Evolutionary conservation across 1,284 basidiomycete species (phyloP).

Genomic region (Stygiomarasmius scandens): DNA sequence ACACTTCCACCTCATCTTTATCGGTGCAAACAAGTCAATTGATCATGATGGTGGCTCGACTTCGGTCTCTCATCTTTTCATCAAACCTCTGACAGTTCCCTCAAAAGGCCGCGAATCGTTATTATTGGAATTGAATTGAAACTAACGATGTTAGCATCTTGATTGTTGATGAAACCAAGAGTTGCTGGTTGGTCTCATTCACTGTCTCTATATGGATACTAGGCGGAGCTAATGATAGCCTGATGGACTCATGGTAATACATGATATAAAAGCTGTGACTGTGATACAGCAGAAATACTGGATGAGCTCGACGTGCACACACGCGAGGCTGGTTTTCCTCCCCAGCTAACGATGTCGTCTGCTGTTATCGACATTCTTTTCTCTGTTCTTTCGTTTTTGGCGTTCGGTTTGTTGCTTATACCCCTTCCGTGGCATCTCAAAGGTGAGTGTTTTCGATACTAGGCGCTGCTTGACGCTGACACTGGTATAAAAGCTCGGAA

Average conservation of each 20-base stretch:
- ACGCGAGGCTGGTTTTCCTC: neutral
- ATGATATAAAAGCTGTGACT: neutral
- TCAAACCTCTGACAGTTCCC: neutral
- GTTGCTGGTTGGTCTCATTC: neutral
- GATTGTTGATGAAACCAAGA: neutral
- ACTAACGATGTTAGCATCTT: too few relatives aligned
- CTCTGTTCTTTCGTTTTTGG: conserved; percentile 7
- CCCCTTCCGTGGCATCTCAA: conserved; percentile 11
- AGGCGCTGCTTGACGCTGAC: neutral
- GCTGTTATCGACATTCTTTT: conserved; percentile 10
- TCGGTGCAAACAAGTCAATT: neutral
- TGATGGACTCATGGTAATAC: neutral
- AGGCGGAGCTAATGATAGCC: neutral
- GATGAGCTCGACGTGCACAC: neutral
- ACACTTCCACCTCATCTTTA: neutral
- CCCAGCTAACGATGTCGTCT: conserved; percentile 1
- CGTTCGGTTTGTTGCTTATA: conserved; percentile 10
- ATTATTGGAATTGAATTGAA: too few relatives aligned
- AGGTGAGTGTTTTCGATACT: conserved; percentile 5
- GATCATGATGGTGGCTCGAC: neutral
- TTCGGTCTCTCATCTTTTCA: neutral
- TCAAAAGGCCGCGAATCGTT: neutral
- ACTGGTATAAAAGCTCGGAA: conserved; percentile 2
- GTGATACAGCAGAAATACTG: neutral
- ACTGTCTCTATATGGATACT: neutral